Percentiles rank a stretch among this genome's conserved stretches.
Evolutionary conservation across 257 asterid species (phyloP).

Genomic region (Scutellaria galericulata): DNA sequence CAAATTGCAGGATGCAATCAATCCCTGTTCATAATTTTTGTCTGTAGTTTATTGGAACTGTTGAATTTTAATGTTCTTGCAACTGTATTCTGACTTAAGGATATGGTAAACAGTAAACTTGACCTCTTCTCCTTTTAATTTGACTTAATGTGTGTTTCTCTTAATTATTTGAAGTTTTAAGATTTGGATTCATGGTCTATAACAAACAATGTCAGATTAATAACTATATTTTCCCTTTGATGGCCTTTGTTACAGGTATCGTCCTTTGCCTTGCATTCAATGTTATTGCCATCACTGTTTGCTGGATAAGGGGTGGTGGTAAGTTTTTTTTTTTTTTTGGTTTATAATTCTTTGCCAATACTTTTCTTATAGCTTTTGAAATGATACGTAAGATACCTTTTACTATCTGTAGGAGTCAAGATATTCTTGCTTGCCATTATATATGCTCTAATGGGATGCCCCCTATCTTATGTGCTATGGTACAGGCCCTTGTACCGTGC

Average conservation of each 20-base stretch:
- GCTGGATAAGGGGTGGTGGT: constrained; percentile 98
- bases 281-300: constrained; percentile 75
- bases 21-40: constrained; percentile 7
- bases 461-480: constrained; percentile 90
- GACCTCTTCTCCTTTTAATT: constrained; percentile 15
- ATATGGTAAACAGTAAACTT: not conserved
- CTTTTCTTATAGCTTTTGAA: constrained; percentile 2
- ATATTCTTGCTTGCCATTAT: constrained; percentile 86
- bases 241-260: constrained; percentile 63
- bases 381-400: constrained; percentile 26
- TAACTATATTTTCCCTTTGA: constrained; percentile 7
- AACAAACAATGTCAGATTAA: not conserved
- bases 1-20: not conserved
- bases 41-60: constrained; percentile 14
- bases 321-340: constrained; percentile 39
- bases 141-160: no score
- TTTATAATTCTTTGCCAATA: not conserved
- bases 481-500: constrained; percentile 95
- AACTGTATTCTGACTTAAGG: constrained; percentile 8
- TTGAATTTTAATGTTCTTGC: not conserved
- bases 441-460: constrained; percentile 84
- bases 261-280: constrained; percentile 91
- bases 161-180: not conserved
- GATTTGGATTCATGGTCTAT: constrained; percentile 10
- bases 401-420: constrained; percentile 71